Conservation (phyloP, 192 early-diverging fungal species). For the Globomyces pollinis-pini region DNA sequence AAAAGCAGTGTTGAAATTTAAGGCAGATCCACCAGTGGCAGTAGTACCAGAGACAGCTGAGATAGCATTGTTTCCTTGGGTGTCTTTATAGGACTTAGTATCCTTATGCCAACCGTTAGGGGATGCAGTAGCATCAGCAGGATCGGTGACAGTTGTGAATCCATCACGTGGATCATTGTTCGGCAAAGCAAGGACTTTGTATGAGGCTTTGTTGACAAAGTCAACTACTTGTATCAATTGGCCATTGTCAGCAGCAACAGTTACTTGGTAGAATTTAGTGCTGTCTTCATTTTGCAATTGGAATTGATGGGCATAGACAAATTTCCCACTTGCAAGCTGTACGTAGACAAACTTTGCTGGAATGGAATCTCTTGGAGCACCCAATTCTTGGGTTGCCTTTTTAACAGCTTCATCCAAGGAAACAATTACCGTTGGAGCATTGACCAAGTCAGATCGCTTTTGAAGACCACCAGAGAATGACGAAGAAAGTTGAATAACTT, state of each 20-base stretch:
- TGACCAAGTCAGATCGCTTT: not conserved
- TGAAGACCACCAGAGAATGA: not conserved
- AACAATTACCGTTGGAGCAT: not conserved
- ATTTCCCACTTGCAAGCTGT: constrained; percentile 1
- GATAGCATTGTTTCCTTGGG: constrained; percentile 6
- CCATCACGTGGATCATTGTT: constrained; percentile 7
- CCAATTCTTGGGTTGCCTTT: not conserved
- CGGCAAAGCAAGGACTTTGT: constrained; percentile 7
- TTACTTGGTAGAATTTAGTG: constrained; percentile 1
- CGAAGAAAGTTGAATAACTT: not conserved
- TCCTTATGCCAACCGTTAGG: constrained; percentile 38
- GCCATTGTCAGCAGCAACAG: constrained; percentile 9
- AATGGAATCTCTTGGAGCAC: not conserved
- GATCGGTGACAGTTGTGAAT: constrained; percentile 4
- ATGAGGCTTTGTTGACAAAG: not conserved
- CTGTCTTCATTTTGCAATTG: not conserved
- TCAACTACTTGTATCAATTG: constrained; percentile 8
- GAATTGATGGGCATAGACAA: constrained; percentile 10
- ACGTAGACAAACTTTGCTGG: constrained; percentile 8
- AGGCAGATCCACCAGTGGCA: constrained; percentile 29
- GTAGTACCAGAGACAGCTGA: constrained; percentile 36
- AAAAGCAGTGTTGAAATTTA: not conserved
- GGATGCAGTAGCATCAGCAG: constrained; percentile 14
- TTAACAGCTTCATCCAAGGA: constrained; percentile 10
- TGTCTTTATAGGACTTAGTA: constrained; percentile 19